Conservation (phyloP, 306 rosid species). For the Crataegus laevigata region DNA sequence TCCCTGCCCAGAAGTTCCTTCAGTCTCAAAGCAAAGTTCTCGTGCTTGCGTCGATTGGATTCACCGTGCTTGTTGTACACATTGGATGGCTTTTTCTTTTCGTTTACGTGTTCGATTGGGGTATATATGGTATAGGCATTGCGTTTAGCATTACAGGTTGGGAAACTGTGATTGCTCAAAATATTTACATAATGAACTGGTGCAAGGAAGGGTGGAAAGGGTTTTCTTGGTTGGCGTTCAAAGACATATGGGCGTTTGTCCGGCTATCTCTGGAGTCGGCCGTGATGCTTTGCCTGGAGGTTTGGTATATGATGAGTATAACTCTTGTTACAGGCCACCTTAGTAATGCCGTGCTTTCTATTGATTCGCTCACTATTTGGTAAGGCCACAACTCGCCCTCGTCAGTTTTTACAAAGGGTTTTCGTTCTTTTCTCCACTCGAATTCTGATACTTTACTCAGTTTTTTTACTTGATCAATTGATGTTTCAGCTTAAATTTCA, state of each 20-base stretch:
- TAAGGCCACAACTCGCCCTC: conserved; percentile 18
- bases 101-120: conserved; percentile 42
- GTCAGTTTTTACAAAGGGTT: background rate
- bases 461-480: background rate
- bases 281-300: conserved; percentile 84
- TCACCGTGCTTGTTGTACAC: conserved; percentile 42
- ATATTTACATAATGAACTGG: conserved; percentile 62
- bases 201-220: conserved; percentile 89
- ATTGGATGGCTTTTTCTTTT: conserved; percentile 57
- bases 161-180: conserved; percentile 49
- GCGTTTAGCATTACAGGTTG: conserved; percentile 69
- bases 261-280: conserved; percentile 89
- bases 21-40: conserved; percentile 78
- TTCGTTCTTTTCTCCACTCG: background rate
- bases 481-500: conserved; percentile 56
- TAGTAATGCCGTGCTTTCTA: conserved; percentile 56
- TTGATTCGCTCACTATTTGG: conserved; percentile 84
- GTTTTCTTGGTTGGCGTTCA: conserved; percentile 56
- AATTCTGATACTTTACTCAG: background rate
- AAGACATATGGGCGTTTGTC: conserved; percentile 76
- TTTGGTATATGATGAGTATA: conserved; percentile 80
- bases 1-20: conserved; percentile 83
- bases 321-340: conserved; percentile 73
- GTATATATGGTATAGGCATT: conserved; percentile 59
- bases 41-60: conserved; percentile 65